Evolutionary conservation across 106 monocot species (phyloP).

Genomic region (Amphibolis antarctica): DNA sequence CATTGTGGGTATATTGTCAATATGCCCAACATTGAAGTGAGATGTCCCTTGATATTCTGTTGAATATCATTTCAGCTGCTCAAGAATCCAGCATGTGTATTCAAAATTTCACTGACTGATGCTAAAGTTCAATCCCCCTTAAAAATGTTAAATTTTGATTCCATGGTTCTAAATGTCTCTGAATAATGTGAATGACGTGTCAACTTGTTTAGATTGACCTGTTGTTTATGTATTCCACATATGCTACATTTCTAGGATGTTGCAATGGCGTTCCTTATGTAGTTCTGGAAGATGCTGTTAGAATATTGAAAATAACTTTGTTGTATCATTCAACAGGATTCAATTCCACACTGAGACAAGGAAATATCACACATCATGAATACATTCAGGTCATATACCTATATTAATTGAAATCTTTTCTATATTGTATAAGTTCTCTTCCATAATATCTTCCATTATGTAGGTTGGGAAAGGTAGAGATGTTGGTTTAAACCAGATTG

Average conservation of each 20-base stretch:
- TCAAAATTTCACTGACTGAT: no score
- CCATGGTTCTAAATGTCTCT: no score
- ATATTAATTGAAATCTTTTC: not conserved
- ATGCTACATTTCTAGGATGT: not conserved
- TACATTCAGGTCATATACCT: constrained; percentile 67
- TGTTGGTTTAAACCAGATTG: constrained; percentile 96
- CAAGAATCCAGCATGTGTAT: no score
- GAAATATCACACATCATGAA: constrained; percentile 96
- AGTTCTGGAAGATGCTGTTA: not conserved
- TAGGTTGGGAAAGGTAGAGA: constrained; percentile 98
- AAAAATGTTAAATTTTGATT: no score
- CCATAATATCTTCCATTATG: constrained; percentile 4
- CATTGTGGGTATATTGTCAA: no score
- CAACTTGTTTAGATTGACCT: no score
- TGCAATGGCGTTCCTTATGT: not conserved
- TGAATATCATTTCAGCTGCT: no score
- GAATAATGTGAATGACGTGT: no score
- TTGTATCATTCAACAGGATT: constrained; percentile 45
- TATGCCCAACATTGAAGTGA: no score
- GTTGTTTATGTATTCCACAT: not conserved
- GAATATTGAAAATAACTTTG: not conserved
- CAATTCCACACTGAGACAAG: constrained; percentile 91
- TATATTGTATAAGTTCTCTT: not conserved
- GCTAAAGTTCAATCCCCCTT: no score
- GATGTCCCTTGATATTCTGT: no score